A percentile compares a stretch with the other conserved stretches of the same genome.
Evolutionary conservation across 2,329 filamentous ascomycete species (phyloP).

Genomic region (Cladosporium phlei): DNA sequence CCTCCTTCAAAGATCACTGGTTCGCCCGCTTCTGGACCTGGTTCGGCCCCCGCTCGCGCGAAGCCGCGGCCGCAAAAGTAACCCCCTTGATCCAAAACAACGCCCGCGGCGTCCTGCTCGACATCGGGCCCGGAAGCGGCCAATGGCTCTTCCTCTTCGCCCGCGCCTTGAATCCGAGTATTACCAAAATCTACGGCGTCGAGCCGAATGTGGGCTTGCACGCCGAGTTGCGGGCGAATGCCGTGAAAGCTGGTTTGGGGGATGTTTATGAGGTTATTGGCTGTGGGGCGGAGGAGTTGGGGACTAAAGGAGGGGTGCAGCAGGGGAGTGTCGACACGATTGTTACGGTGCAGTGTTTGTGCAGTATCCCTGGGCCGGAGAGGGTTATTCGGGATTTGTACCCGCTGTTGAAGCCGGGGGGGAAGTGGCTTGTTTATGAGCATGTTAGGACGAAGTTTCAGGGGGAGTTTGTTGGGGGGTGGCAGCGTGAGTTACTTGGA

Average conservation of each 20-base stretch:
- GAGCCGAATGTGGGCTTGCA: conserved; percentile 59
- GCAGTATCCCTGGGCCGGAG: conserved; percentile 58
- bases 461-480: conserved; percentile 29
- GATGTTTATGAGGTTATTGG: conserved; percentile 59
- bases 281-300: conserved; percentile 57
- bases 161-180: conserved; percentile 24
- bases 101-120: conserved; percentile 52
- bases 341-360: conserved; percentile 58
- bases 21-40: conserved; percentile 59
- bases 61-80: conserved; percentile 41
- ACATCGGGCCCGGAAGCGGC: conserved; percentile 59
- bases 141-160: conserved; percentile 56
- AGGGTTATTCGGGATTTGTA: conserved; percentile 54
- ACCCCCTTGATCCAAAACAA: conserved; percentile 50
- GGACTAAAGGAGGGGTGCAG: conserved; percentile 41
- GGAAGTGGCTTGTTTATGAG: conserved; percentile 60
- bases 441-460: conserved; percentile 46
- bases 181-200: conserved; percentile 54
- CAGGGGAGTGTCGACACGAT: conserved; percentile 54
- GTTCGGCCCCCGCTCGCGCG: conserved; percentile 49
- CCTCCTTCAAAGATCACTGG: conserved; percentile 44
- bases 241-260: conserved; percentile 50
- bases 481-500: conserved; percentile 31
- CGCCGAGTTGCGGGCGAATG: conserved; percentile 41
- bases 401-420: conserved; percentile 55